A percentile compares a stretch with the other conserved stretches of the same genome.
These are phyloP conservation scores for Iberis pinnata DNA, from an alignment of 345 rosid genomes.

Conservation along the genomic window DNA sequence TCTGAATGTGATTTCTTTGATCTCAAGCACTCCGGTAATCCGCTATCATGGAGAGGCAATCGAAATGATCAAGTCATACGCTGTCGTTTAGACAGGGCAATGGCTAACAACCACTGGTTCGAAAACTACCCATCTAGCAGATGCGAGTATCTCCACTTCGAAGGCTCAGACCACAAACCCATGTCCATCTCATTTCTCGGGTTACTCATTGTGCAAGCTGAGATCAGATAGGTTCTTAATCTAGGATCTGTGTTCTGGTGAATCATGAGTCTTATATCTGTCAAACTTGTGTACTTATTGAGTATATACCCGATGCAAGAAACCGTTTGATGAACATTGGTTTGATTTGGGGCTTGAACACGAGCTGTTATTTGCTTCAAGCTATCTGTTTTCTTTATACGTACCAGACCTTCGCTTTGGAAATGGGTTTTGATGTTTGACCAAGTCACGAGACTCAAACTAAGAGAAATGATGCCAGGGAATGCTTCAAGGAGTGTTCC, in stretches of 20 bases:
- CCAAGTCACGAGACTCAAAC: constrained; percentile 50
- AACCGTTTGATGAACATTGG: constrained; percentile 29
- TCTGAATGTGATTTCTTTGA: too few relatives aligned
- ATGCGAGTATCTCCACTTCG: too few relatives aligned
- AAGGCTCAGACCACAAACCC: too few relatives aligned
- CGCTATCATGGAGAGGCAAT: too few relatives aligned
- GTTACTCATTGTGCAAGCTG: constrained; percentile 35
- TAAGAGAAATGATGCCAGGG: constrained; percentile 41
- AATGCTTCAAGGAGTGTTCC: constrained; percentile 45
- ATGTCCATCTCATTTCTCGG: constrained; percentile 55
- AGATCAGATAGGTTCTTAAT: constrained; percentile 28
- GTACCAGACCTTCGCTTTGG: constrained; percentile 27
- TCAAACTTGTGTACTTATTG: constrained; percentile 37
- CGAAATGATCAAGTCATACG: too few relatives aligned
- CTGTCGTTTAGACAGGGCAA: too few relatives aligned
- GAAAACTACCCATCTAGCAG: too few relatives aligned
- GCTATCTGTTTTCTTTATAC: constrained; percentile 15
- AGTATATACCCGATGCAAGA: constrained; percentile 39
- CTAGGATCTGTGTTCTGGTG: constrained; percentile 36
- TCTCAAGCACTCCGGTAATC: too few relatives aligned
- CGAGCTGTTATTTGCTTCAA: constrained; percentile 42
- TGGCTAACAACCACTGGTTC: too few relatives aligned
- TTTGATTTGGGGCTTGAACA: constrained; percentile 28
- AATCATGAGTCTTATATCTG: constrained; percentile 44
- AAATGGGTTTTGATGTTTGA: constrained; percentile 37